Conservation (phyloP, 495 filamentous ascomycete genomes). For the Aspergillus conjunctus region DNA sequence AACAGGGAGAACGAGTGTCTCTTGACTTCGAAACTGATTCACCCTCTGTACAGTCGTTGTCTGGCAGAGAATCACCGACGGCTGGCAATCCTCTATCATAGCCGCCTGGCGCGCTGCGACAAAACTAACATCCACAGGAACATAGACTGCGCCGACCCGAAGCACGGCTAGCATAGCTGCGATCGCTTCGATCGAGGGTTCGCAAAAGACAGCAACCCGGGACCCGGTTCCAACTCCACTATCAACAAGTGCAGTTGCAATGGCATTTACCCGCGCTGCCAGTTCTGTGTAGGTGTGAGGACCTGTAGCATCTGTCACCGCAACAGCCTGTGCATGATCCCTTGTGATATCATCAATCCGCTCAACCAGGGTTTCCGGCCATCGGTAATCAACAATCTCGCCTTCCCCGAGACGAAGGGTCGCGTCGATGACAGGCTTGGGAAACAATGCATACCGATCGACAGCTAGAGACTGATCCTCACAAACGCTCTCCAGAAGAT, state of each 20-base stretch:
- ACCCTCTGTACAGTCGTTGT: not conserved
- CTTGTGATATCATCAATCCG: conserved; percentile 31
- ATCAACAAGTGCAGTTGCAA: conserved; percentile 17
- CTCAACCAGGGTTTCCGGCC: conserved; percentile 39
- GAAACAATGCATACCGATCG: not conserved
- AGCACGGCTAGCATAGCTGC: conserved; percentile 55
- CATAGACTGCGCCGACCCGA: conserved; percentile 49
- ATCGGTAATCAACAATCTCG: conserved; percentile 11
- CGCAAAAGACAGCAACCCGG: conserved; percentile 24
- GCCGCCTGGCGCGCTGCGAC: conserved; percentile 30
- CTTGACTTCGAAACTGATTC: not conserved
- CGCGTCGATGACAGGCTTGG: not conserved
- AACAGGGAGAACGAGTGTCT: not conserved
- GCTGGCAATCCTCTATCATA: conserved; percentile 28
- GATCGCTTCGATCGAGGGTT: conserved; percentile 42
- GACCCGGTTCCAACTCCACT: conserved; percentile 9
- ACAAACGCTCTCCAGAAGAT: not conserved
- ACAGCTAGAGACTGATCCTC: not conserved
- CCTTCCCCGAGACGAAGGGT: not conserved
- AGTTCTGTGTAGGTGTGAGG: conserved; percentile 23
- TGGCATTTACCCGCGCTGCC: conserved; percentile 9
- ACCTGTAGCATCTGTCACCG: conserved; percentile 25
- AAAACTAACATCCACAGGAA: conserved; percentile 53
- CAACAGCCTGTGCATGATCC: conserved; percentile 4
- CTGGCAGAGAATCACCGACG: conserved; percentile 23